A percentile compares a stretch with the other conserved stretches of the same genome.
Conservation (phyloP, 805 yeast genomes). For the Hanseniaspora guilliermondii region DNA sequence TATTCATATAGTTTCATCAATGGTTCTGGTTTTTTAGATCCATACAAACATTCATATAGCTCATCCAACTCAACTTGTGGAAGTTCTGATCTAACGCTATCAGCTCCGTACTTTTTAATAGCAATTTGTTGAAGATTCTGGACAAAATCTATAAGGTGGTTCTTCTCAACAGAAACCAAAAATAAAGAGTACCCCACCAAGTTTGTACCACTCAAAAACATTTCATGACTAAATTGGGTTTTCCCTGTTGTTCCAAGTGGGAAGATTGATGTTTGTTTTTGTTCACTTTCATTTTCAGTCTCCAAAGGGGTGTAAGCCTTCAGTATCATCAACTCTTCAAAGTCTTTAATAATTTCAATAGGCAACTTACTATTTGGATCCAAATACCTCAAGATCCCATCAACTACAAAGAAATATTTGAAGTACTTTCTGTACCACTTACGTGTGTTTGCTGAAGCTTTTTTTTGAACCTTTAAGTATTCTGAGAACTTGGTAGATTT, state of each 20-base stretch:
- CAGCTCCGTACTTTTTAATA: constrained; percentile 4
- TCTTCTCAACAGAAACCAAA: constrained; percentile 1
- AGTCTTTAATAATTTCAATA: constrained; percentile 8
- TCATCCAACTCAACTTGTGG: neutral
- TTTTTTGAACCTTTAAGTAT: neutral
- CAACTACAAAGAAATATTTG: constrained; percentile 9
- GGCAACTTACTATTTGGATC: constrained; percentile 10
- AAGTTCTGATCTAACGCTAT: neutral
- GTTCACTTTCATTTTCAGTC: neutral
- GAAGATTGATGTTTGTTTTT: neutral
- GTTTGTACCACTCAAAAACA: constrained; percentile 12
- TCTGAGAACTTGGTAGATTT: constrained; percentile 9
- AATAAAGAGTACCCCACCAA: constrained; percentile 7
- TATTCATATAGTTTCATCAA: constrained; percentile 1
- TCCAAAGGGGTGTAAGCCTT: neutral
- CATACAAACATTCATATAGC: neutral
- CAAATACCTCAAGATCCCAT: constrained; percentile 5
- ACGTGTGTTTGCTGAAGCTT: constrained; percentile 7
- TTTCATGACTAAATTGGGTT: constrained; percentile 11
- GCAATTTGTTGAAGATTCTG: neutral
- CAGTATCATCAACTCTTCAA: constrained; percentile 10
- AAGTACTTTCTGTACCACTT: constrained; percentile 13
- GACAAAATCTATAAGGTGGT: constrained; percentile 1
- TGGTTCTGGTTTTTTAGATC: constrained; percentile 7
- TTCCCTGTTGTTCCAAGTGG: neutral